Percentiles rank a stretch among this genome's conserved stretches.
These are phyloP conservation scores for Collybia sordida DNA, from an alignment of 768 basidiomycete species.

Conservation along the genomic window DNA sequence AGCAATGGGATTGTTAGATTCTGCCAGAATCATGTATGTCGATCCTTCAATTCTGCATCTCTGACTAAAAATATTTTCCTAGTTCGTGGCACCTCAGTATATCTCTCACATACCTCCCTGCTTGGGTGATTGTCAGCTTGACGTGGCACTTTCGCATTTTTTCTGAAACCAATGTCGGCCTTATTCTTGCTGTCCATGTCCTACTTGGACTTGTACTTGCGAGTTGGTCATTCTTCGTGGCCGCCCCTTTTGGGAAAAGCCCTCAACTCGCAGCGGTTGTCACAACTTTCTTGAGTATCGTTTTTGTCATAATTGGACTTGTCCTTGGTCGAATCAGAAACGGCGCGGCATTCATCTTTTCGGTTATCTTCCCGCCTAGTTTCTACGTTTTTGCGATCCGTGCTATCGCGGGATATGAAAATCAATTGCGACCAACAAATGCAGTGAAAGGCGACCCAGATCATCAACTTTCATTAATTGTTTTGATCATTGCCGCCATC, in stretches of 20 bases:
- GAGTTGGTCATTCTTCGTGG: slow-evolving; percentile 71
- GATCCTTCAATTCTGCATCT: not conserved
- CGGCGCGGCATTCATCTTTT: slow-evolving; percentile 57
- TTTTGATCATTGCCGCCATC: slow-evolving; percentile 61
- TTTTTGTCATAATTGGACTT: slow-evolving; percentile 67
- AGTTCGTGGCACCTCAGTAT: slow-evolving; percentile 69
- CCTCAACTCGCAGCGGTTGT: slow-evolving; percentile 70
- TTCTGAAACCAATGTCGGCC: slow-evolving; percentile 51
- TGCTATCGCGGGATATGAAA: slow-evolving; percentile 69
- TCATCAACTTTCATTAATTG: slow-evolving; percentile 49
- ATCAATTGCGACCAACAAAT: slow-evolving; percentile 52
- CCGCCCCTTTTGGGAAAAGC: slow-evolving; percentile 69
- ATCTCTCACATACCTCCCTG: slow-evolving; percentile 69
- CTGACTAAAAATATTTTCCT: slow-evolving; percentile 3
- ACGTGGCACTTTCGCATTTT: slow-evolving; percentile 73
- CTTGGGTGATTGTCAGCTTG: slow-evolving; percentile 68
- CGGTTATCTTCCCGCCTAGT: slow-evolving; percentile 71
- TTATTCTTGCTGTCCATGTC: slow-evolving; percentile 65
- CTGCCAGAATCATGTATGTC: slow-evolving; percentile 59
- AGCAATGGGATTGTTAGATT: slow-evolving; percentile 76
- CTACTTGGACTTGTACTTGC: slow-evolving; percentile 67
- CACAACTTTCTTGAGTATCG: slow-evolving; percentile 62
- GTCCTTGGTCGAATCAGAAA: slow-evolving; percentile 44
- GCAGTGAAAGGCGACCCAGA: slow-evolving; percentile 62
- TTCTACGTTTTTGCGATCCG: slow-evolving; percentile 75